Evolutionary conservation across 768 basidiomycete species (phyloP).

Genomic region (Leccinum barrowsii): DNA sequence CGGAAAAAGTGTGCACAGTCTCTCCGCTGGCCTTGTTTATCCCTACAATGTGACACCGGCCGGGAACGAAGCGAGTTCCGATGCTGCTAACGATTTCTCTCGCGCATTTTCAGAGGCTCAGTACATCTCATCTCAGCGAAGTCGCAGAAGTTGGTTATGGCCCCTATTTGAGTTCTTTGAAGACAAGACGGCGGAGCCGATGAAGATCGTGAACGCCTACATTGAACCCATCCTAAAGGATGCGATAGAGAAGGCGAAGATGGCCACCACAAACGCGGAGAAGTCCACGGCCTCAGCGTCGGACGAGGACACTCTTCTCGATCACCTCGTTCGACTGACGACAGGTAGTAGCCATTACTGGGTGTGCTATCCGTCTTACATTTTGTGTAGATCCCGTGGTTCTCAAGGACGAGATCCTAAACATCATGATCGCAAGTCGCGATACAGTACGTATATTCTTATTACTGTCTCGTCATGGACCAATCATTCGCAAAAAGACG

Average conservation of each 20-base stretch:
- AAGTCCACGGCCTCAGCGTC: conserved; percentile 27
- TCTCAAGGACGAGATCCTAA: conserved; percentile 32
- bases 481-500: conserved; percentile 33
- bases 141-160: conserved; percentile 49
- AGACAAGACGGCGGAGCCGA: conserved; percentile 45
- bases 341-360: conserved; percentile 30
- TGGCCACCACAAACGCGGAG: conserved; percentile 10
- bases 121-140: conserved; percentile 38
- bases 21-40: conserved; percentile 49
- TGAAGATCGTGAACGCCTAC: conserved; percentile 51
- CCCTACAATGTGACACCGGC: conserved; percentile 37
- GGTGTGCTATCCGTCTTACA: conserved; percentile 13
- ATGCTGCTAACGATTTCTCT: conserved; percentile 42
- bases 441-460: conserved; percentile 18
- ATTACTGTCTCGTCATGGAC: background rate
- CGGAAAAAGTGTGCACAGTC: conserved; percentile 52
- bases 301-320: conserved; percentile 50
- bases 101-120: conserved; percentile 49
- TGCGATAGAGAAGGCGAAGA: conserved; percentile 43
- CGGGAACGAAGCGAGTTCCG: conserved; percentile 23
- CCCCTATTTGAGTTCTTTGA: conserved; percentile 47
- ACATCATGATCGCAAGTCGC: conserved; percentile 34
- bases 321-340: conserved; percentile 52
- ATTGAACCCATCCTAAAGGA: conserved; percentile 44
- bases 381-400: conserved; percentile 22